phyloP scores from a whole-genome alignment of 495 filamentous ascomycete species.

The Daldinia vernicosa region DNA sequence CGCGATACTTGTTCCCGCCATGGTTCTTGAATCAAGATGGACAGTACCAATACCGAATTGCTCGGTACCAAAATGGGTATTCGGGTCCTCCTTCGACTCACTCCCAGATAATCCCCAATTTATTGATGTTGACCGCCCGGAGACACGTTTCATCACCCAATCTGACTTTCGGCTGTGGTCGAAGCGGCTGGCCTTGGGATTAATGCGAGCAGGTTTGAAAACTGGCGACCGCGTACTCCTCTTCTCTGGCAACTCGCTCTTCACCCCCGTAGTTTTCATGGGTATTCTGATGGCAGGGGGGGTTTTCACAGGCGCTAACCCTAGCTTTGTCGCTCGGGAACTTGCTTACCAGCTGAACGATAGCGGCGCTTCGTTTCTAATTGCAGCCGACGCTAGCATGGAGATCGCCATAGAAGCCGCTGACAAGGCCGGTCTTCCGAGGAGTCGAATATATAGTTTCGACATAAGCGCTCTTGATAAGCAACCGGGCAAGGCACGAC shows the following conservation, averaged over 20 bases:
- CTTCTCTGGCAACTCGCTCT: slow-evolving; percentile 76
- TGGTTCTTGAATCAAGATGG: slow-evolving; percentile 59
- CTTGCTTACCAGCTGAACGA: slow-evolving; percentile 79
- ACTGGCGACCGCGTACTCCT: slow-evolving; percentile 76
- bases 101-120: slow-evolving; percentile 52
- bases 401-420: slow-evolving; percentile 73
- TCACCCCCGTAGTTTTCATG: slow-evolving; percentile 76
- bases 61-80: slow-evolving; percentile 51
- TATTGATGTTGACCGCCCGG: slow-evolving; percentile 65
- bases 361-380: slow-evolving; percentile 69
- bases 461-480: slow-evolving; percentile 57
- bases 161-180: slow-evolving; percentile 70
- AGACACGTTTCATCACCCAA: slow-evolving; percentile 53
- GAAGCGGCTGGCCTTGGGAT: slow-evolving; percentile 75
- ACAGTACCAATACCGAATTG: slow-evolving; percentile 45
- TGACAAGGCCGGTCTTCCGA: slow-evolving; percentile 67
- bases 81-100: slow-evolving; percentile 46
- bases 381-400: slow-evolving; percentile 65
- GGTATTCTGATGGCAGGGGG: slow-evolving; percentile 81
- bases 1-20: slow-evolving; percentile 17
- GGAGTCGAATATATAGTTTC: slow-evolving; percentile 58
- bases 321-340: slow-evolving; percentile 71
- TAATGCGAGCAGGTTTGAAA: slow-evolving; percentile 70
- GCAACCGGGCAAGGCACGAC: slow-evolving; percentile 47
- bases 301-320: slow-evolving; percentile 82